Conservation (phyloP, 225 moss, liverwort and hornwort genomes). For the Lunularia cruciata region DNA sequence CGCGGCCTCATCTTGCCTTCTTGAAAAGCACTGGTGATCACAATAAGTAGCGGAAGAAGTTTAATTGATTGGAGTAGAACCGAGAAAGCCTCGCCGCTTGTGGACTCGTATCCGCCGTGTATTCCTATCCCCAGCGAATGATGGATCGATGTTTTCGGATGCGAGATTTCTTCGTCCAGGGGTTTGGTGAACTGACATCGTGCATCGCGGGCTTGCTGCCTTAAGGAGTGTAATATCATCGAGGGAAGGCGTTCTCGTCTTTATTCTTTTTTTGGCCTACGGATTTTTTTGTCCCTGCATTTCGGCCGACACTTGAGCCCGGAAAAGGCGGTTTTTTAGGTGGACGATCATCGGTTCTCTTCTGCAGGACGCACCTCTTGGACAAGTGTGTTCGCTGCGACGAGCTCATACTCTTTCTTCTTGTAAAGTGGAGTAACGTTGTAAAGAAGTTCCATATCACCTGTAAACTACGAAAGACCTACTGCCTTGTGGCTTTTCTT, state of each 20-base stretch:
- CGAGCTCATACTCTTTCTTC: neutral
- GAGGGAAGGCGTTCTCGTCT: neutral
- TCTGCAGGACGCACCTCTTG: constrained; percentile 16
- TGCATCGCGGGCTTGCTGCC: neutral
- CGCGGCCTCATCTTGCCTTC: neutral
- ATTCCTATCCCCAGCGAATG: neutral
- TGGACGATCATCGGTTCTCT: constrained; percentile 1
- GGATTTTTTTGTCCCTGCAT: neutral
- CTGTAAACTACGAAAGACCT: neutral
- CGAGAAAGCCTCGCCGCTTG: too few relatives aligned
- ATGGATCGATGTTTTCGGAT: constrained; percentile 16
- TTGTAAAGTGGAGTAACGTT: neutral
- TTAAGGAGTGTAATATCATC: neutral
- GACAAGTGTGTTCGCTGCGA: neutral
- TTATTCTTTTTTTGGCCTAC: neutral
- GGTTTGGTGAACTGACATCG: constrained; percentile 6
- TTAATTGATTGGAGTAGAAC: neutral
- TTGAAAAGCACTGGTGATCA: neutral
- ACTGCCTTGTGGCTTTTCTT: neutral
- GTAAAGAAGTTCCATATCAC: neutral
- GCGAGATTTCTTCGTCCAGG: neutral
- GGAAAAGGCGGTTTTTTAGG: neutral
- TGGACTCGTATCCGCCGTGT: neutral
- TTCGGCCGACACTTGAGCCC: constrained; percentile 12
- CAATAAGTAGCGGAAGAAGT: neutral